Percentiles rank a stretch among this genome's conserved stretches.
Evolutionary conservation across 331 rosid species (phyloP).

Genomic region (Spiraea crenata): DNA sequence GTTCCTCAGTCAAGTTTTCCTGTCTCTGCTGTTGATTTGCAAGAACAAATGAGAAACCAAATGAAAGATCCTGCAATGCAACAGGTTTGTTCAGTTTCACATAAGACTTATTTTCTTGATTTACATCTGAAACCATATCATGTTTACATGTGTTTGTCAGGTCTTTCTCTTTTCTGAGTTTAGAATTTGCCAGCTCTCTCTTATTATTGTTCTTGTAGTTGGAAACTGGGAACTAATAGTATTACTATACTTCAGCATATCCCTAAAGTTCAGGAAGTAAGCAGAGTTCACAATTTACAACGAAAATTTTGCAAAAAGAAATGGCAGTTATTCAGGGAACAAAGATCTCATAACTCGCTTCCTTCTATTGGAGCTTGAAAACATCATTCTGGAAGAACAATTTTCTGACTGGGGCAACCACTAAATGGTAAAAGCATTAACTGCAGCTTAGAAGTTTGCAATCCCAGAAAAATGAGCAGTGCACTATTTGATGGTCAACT

Average conservation of each 20-base stretch:
- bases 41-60: slow-evolving; percentile 95
- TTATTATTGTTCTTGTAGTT: too few species aligned
- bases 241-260: neutral
- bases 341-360: neutral
- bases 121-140: neutral
- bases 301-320: too few species aligned
- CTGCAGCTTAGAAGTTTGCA: neutral
- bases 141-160: too few species aligned
- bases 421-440: neutral
- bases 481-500: too few species aligned
- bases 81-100: slow-evolving; percentile 56
- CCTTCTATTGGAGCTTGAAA: too few species aligned
- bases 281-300: too few species aligned
- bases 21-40: slow-evolving; percentile 65
- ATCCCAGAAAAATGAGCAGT: too few species aligned
- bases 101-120: neutral
- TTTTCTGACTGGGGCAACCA: neutral
- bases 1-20: slow-evolving; percentile 59
- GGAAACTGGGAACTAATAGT: too few species aligned
- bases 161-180: neutral
- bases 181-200: neutral
- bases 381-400: neutral
- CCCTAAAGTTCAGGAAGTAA: neutral
- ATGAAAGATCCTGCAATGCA: slow-evolving; percentile 96
- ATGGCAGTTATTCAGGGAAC: neutral